Conservation (phyloP, 2,329 filamentous ascomycete genomes). For the Zymoseptoria brevis region DNA sequence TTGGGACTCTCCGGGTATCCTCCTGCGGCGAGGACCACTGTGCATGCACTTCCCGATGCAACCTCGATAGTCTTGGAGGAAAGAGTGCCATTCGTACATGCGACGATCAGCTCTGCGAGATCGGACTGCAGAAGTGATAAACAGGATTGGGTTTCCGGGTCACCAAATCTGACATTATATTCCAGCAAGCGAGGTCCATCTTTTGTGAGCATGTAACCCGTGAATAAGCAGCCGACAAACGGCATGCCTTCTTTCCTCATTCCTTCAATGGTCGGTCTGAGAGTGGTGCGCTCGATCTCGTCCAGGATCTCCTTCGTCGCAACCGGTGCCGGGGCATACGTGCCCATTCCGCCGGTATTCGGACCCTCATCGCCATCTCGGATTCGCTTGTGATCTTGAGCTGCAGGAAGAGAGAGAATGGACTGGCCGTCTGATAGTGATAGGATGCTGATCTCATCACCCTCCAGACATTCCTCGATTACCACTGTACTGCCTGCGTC, state of each 20-base stretch:
- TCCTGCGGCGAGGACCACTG: slow-evolving; percentile 85
- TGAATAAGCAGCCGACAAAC: slow-evolving; percentile 71
- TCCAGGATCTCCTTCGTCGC: slow-evolving; percentile 57
- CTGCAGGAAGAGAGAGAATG: slow-evolving; percentile 74
- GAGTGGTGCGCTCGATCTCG: slow-evolving; percentile 68
- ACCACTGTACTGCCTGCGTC: slow-evolving; percentile 83
- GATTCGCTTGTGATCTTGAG: slow-evolving; percentile 94
- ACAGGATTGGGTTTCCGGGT: slow-evolving; percentile 84
- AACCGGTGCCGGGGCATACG: slow-evolving; percentile 66
- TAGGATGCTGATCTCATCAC: slow-evolving; percentile 85
- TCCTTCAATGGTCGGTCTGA: slow-evolving; percentile 83
- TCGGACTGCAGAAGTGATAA: slow-evolving; percentile 77
- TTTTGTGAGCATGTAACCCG: slow-evolving; percentile 87
- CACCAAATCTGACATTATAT: slow-evolving; percentile 89
- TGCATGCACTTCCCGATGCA: slow-evolving; percentile 61
- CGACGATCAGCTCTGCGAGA: slow-evolving; percentile 79
- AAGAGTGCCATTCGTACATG: slow-evolving; percentile 69
- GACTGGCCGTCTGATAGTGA: slow-evolving; percentile 86
- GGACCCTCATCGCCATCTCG: slow-evolving; percentile 83
- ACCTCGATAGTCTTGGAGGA: slow-evolving; percentile 37
- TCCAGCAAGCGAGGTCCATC: slow-evolving; percentile 75
- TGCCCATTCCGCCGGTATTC: slow-evolving; percentile 97
- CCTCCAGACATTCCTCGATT: slow-evolving; percentile 86
- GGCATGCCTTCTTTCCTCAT: slow-evolving; percentile 69
- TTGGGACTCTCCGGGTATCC: slow-evolving; percentile 83